These are phyloP conservation scores for Fomitopsis schrenkii DNA, from an alignment of 1,284 basidiomycete genomes.

Conservation along the genomic window DNA sequence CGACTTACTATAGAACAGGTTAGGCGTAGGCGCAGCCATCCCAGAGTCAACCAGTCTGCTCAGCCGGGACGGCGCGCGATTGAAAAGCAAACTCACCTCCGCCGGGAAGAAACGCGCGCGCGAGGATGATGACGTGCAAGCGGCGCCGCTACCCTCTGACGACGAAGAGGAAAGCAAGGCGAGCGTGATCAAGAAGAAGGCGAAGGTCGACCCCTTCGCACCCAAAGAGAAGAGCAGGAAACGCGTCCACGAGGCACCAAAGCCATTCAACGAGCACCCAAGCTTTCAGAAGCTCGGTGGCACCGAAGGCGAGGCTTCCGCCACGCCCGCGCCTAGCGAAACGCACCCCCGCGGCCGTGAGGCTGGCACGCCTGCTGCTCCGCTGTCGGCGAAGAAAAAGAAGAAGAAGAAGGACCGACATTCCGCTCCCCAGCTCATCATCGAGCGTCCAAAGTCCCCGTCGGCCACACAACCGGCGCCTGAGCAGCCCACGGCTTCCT, in stretches of 20 bases:
- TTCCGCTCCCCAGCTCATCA: background rate
- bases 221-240: conserved; percentile 31
- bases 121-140: conserved; percentile 19
- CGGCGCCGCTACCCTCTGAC: conserved; percentile 28
- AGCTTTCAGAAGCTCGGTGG: background rate
- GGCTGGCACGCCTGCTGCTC: background rate
- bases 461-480: background rate
- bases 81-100: conserved; percentile 51
- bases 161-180: conserved; percentile 56
- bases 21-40: conserved; percentile 65
- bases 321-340: background rate
- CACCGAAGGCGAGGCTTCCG: background rate
- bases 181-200: conserved; percentile 52
- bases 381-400: conserved; percentile 3
- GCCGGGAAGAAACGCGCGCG: conserved; percentile 43
- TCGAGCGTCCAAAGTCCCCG: background rate
- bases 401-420: conserved; percentile 4
- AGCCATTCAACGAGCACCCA: background rate
- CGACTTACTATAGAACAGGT: conserved; percentile 32
- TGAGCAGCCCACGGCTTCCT: background rate
- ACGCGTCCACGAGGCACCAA: background rate
- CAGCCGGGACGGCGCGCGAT: conserved; percentile 45
- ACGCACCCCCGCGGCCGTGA: background rate
- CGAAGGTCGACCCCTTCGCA: conserved; percentile 52
- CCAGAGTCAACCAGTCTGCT: conserved; percentile 40